Conservation (phyloP, 2,329 filamentous ascomycete genomes). For the Alternaria atra region DNA sequence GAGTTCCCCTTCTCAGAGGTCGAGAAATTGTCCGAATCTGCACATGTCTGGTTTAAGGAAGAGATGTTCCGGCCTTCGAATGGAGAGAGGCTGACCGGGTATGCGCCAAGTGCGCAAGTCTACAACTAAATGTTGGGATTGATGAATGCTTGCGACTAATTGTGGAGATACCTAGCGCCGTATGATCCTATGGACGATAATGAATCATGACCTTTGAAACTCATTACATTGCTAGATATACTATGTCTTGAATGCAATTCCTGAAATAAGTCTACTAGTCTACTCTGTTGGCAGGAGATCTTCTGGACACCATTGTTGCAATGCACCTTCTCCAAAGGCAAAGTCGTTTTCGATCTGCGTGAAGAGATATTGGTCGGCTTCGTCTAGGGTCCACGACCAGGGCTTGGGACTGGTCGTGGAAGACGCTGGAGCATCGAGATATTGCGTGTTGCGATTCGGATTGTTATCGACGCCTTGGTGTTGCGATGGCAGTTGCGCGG, state of each 20-base stretch:
- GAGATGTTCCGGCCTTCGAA: slow-evolving; percentile 55
- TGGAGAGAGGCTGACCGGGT: slow-evolving; percentile 53
- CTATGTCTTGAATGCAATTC: not conserved
- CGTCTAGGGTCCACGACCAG: slow-evolving; percentile 41
- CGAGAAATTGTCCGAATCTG: slow-evolving; percentile 55
- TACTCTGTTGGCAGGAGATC: slow-evolving; percentile 20
- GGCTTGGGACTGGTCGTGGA: slow-evolving; percentile 25
- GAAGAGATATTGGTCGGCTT: slow-evolving; percentile 43
- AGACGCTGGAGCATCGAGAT: slow-evolving; percentile 13
- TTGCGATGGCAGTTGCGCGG: slow-evolving; percentile 10
- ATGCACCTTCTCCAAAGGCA: slow-evolving; percentile 40
- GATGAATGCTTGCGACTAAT: not conserved
- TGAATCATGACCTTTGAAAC: not conserved
- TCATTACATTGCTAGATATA: not conserved
- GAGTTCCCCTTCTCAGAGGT: slow-evolving; percentile 59
- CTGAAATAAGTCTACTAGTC: not conserved
- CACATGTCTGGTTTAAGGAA: slow-evolving; percentile 59
- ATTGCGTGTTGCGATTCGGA: not conserved
- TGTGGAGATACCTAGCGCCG: not conserved
- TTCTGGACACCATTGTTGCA: slow-evolving; percentile 32
- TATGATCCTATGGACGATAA: not conserved
- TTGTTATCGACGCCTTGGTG: slow-evolving; percentile 3
- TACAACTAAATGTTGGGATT: slow-evolving; percentile 10
- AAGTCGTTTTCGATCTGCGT: slow-evolving; percentile 45
- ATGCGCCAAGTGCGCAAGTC: slow-evolving; percentile 35